Conservation (phyloP, 495 filamentous ascomycete genomes). For the Aspergillus cristatus region DNA sequence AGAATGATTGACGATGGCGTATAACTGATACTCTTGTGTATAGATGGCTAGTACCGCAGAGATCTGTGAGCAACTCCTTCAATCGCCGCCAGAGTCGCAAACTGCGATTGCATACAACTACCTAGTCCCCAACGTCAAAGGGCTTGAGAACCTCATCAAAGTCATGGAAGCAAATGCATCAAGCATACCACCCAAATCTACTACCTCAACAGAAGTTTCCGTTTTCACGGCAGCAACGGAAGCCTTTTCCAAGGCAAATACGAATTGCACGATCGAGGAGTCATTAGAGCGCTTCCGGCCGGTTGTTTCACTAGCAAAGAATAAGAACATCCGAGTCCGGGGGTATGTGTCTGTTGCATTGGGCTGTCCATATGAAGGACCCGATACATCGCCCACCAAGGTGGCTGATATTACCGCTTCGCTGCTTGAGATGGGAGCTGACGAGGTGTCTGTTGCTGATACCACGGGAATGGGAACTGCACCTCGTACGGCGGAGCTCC, state of each 20-base stretch:
- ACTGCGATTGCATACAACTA: slow-evolving; percentile 79
- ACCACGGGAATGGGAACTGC: slow-evolving; percentile 96
- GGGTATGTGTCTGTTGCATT: slow-evolving; percentile 94
- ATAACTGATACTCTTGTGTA: neutral
- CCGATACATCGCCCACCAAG: slow-evolving; percentile 62
- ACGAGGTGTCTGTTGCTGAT: slow-evolving; percentile 89
- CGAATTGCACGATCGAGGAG: slow-evolving; percentile 78
- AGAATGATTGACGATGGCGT: slow-evolving; percentile 6
- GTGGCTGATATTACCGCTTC: slow-evolving; percentile 78
- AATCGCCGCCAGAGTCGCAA: slow-evolving; percentile 46
- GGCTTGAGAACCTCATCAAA: slow-evolving; percentile 51
- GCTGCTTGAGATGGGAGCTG: slow-evolving; percentile 88
- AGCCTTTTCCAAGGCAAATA: slow-evolving; percentile 80
- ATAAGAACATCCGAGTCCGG: slow-evolving; percentile 62
- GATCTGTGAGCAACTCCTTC: slow-evolving; percentile 66
- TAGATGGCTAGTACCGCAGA: slow-evolving; percentile 90
- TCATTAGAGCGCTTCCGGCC: slow-evolving; percentile 68
- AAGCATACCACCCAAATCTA: slow-evolving; percentile 30
- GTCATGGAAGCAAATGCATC: slow-evolving; percentile 24
- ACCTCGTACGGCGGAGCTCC: slow-evolving; percentile 61
- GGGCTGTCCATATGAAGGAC: slow-evolving; percentile 90
- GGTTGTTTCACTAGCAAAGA: slow-evolving; percentile 67
- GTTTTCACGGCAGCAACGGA: slow-evolving; percentile 92
- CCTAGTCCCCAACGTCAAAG: slow-evolving; percentile 82
- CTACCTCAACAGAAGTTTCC: slow-evolving; percentile 62